Evolutionary conservation across 257 asterid species (phyloP).

Genomic region (Leptodermis oblonga): DNA sequence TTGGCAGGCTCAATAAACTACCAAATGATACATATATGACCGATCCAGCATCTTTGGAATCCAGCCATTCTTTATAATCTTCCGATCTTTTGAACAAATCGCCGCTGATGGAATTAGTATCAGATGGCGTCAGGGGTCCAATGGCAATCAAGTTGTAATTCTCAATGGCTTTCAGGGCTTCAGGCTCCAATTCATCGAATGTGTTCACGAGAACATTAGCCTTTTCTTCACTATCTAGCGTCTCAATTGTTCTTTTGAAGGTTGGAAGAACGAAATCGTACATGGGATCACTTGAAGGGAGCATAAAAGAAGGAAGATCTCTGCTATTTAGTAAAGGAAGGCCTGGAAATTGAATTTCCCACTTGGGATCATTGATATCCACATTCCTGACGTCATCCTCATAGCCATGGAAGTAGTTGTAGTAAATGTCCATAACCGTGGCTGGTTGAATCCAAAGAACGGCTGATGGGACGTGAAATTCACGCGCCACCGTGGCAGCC

Average conservation of each 20-base stretch:
- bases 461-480: slow-evolving; percentile 29
- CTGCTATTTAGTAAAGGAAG: slow-evolving; percentile 21
- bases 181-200: slow-evolving; percentile 25
- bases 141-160: slow-evolving; percentile 24
- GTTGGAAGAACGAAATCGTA: not conserved
- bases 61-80: slow-evolving; percentile 23
- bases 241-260: slow-evolving; percentile 25
- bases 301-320: slow-evolving; percentile 38
- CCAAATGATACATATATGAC: slow-evolving; percentile 36
- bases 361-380: slow-evolving; percentile 1
- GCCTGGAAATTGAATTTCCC: too few species aligned
- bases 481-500: slow-evolving; percentile 34
- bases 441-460: slow-evolving; percentile 44
- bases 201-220: slow-evolving; percentile 27
- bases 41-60: slow-evolving; percentile 21
- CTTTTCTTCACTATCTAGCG: slow-evolving; percentile 19
- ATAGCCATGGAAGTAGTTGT: slow-evolving; percentile 30
- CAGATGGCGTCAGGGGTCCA: slow-evolving; percentile 37
- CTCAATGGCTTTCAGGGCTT: slow-evolving; percentile 25
- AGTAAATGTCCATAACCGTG: slow-evolving; percentile 23
- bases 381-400: slow-evolving; percentile 21
- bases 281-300: slow-evolving; percentile 13
- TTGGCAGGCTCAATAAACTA: slow-evolving; percentile 19
- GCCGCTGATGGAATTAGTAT: slow-evolving; percentile 9
- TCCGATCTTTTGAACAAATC: slow-evolving; percentile 17